Conservation (phyloP, 148 eudicot genomes). For the Dysphania ambrosioides region DNA sequence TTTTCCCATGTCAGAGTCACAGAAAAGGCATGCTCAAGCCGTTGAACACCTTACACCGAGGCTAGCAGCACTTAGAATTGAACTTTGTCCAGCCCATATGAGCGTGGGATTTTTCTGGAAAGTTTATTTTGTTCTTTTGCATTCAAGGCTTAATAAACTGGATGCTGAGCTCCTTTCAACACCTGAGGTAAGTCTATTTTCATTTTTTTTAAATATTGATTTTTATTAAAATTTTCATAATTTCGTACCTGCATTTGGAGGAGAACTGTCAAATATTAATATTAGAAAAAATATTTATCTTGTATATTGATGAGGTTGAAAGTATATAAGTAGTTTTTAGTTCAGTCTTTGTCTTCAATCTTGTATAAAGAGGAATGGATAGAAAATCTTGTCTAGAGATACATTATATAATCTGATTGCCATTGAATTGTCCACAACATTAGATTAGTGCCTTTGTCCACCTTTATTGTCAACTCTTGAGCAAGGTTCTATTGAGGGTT, state of each 20-base stretch:
- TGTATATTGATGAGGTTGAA: not conserved
- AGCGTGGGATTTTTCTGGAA: slow-evolving; percentile 83
- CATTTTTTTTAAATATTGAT: not conserved
- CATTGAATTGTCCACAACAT: too few species aligned
- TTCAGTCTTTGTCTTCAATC: not conserved
- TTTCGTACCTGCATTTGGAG: not conserved
- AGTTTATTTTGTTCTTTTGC: slow-evolving; percentile 81
- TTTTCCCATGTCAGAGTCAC: slow-evolving; percentile 70
- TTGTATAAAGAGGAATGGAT: too few species aligned
- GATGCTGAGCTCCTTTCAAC: slow-evolving; percentile 71
- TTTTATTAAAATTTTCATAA: too few species aligned
- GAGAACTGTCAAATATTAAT: not conserved
- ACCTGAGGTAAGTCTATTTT: slow-evolving; percentile 46
- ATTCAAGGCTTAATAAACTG: slow-evolving; percentile 70
- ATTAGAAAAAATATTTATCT: not conserved
- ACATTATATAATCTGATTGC: too few species aligned
- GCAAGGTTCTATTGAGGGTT: too few species aligned
- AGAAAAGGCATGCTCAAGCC: slow-evolving; percentile 59
- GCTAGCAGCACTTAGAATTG: slow-evolving; percentile 86
- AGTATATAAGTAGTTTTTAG: not conserved
- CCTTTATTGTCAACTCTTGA: too few species aligned
- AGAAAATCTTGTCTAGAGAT: too few species aligned
- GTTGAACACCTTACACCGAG: slow-evolving; percentile 65
- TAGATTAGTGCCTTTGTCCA: too few species aligned
- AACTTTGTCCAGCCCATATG: slow-evolving; percentile 83